A percentile compares a stretch with the other conserved stretches of the same genome.
Conservation (phyloP, 495 filamentous ascomycete genomes). For the Hypoxylon intermedium region DNA sequence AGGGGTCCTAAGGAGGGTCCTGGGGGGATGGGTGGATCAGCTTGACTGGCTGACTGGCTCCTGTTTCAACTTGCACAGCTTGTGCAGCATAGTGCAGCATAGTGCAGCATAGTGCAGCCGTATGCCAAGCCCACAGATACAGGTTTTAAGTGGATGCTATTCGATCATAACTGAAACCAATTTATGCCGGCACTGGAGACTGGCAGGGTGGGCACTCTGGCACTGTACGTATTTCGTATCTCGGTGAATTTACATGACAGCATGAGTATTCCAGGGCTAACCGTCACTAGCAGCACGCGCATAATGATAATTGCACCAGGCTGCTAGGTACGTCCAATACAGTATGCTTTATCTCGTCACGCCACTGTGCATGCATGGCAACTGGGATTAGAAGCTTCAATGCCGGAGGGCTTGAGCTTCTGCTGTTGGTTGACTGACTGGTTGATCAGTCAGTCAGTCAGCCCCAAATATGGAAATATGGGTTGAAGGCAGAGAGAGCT, state of each 20-base stretch:
- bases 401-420: neutral
- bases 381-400: conserved; percentile 1
- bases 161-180: conserved; percentile 37
- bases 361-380: neutral
- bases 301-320: neutral
- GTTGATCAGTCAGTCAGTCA: too few relatives aligned
- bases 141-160: conserved; percentile 31
- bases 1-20: conserved; percentile 10
- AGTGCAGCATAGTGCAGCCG: too few relatives aligned
- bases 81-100: too few relatives aligned
- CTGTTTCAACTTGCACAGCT: conserved; percentile 26
- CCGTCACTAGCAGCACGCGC: neutral
- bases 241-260: neutral
- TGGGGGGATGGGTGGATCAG: conserved; percentile 6
- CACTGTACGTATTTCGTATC: too few relatives aligned
- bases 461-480: too few relatives aligned
- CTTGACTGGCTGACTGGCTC: conserved; percentile 25
- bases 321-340: neutral
- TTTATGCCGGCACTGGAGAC: conserved; percentile 20
- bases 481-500: too few relatives aligned
- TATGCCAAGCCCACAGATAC: conserved; percentile 31
- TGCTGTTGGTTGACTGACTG: too few relatives aligned
- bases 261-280: neutral
- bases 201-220: neutral
- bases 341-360: neutral